Evolutionary conservation across 805 yeast genomes (phyloP).

Genomic region (Isabelozyma heimii): DNA sequence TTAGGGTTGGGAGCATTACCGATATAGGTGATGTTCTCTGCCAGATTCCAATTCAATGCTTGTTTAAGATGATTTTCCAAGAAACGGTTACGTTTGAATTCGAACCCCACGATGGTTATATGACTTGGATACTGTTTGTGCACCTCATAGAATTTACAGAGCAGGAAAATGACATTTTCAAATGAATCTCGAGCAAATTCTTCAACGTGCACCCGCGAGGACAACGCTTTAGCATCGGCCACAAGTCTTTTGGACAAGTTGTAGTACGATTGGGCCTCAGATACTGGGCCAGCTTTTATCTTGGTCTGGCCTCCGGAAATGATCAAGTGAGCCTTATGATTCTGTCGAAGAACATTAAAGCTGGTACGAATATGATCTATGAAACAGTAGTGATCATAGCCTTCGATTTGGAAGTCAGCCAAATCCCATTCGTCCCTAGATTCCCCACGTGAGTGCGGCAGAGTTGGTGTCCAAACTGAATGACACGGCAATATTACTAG

Average conservation of each 20-base stretch:
- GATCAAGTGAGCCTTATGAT: conserved; percentile 31
- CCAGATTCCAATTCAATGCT: conserved; percentile 43
- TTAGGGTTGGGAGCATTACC: conserved; percentile 58
- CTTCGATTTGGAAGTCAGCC: conserved; percentile 66
- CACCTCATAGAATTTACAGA: conserved; percentile 51
- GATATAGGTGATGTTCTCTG: conserved; percentile 41
- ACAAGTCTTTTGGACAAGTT: conserved; percentile 37
- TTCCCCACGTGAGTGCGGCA: conserved; percentile 42
- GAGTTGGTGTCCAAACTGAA: conserved; percentile 49
- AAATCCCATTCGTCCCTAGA: conserved; percentile 58
- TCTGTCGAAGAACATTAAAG: too few species aligned
- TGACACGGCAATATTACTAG: conserved; percentile 50
- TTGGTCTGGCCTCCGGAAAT: conserved; percentile 76
- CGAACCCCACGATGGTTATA: conserved; percentile 68
- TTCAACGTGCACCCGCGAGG: conserved; percentile 46
- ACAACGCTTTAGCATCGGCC: conserved; percentile 4
- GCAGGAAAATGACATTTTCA: conserved; percentile 67
- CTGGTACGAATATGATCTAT: conserved; percentile 53
- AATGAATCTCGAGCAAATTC: conserved; percentile 78
- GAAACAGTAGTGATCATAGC: conserved; percentile 66
- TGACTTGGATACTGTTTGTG: conserved; percentile 45
- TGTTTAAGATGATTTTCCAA: conserved; percentile 47
- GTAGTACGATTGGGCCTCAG: conserved; percentile 62
- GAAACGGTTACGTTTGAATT: conserved; percentile 66
- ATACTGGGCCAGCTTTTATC: conserved; percentile 46